A percentile compares a stretch with the other conserved stretches of the same genome.
Evolutionary conservation across 1,139 yeast species (phyloP).

Genomic region (Sugiyamaella pinicola): DNA sequence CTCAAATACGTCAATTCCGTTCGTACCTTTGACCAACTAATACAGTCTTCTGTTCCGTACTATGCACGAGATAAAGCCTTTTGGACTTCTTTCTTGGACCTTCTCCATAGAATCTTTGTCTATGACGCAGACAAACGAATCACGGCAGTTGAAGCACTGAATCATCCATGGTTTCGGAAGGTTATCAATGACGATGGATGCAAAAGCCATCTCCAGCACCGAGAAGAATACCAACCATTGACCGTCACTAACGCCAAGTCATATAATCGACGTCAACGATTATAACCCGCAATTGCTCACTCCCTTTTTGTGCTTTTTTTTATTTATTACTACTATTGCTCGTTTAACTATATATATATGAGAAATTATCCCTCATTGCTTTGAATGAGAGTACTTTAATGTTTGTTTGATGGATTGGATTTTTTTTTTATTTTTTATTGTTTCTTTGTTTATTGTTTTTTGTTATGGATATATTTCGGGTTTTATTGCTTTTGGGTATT

Average conservation of each 20-base stretch:
- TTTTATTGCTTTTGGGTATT: slow-evolving; percentile 8
- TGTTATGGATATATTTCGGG: slow-evolving; percentile 16
- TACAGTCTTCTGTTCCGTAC: slow-evolving; percentile 29
- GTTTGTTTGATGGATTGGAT: slow-evolving; percentile 2
- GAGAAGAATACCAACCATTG: slow-evolving; percentile 10
- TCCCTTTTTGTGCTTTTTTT: slow-evolving; percentile 10
- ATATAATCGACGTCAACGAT: slow-evolving; percentile 11
- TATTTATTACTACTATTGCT: slow-evolving; percentile 9
- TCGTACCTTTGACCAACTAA: slow-evolving; percentile 51
- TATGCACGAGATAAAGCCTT: slow-evolving; percentile 41
- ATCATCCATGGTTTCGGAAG: slow-evolving; percentile 59
- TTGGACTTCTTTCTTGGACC: slow-evolving; percentile 53
- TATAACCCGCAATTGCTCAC: slow-evolving; percentile 11
- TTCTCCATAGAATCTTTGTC: slow-evolving; percentile 69
- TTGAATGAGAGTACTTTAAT: neutral
- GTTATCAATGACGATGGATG: slow-evolving; percentile 28
- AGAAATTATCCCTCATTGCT: neutral
- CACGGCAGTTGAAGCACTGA: slow-evolving; percentile 70
- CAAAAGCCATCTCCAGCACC: slow-evolving; percentile 10
- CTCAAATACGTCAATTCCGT: slow-evolving; percentile 52
- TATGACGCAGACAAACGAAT: slow-evolving; percentile 80
- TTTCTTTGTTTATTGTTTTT: slow-evolving; percentile 9
- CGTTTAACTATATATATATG: slow-evolving; percentile 4
- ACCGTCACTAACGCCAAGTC: neutral
- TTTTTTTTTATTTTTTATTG: slow-evolving; percentile 7